Percentiles rank a stretch among this genome's conserved stretches.
Conservation (phyloP, 257 asterid species). For the Nicotiana benthamiana region DNA sequence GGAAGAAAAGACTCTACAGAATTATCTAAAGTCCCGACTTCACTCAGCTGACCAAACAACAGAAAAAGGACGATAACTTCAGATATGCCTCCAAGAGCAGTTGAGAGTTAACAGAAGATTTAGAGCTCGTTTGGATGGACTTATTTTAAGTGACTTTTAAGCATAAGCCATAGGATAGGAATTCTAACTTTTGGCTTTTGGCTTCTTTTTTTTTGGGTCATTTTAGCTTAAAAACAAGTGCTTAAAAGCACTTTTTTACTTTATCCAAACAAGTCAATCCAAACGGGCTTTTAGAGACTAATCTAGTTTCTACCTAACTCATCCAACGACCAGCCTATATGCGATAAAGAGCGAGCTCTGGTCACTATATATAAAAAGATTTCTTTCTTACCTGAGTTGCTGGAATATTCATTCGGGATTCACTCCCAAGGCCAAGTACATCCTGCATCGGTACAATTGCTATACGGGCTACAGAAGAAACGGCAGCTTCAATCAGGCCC, state of each 20-base stretch:
- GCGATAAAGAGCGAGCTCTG: not conserved
- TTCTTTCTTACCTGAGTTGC: slow-evolving; percentile 68
- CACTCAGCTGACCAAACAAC: not conserved
- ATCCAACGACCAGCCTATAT: not conserved
- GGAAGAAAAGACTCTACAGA: not conserved
- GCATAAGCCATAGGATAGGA: too few species aligned
- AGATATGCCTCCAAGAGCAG: not conserved
- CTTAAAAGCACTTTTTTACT: too few species aligned
- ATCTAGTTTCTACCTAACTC: not conserved
- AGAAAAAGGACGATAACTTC: not conserved
- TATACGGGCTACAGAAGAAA: slow-evolving; percentile 82
- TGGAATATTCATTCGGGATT: slow-evolving; percentile 91
- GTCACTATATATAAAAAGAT: not conserved
- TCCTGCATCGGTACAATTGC: slow-evolving; percentile 97
- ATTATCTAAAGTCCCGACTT: not conserved
- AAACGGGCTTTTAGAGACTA: not conserved
- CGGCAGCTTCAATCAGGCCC: slow-evolving; percentile 70
- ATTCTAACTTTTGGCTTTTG: too few species aligned
- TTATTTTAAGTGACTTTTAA: too few species aligned
- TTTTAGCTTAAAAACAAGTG: too few species aligned
- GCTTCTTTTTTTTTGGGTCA: too few species aligned
- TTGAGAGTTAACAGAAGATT: not conserved
- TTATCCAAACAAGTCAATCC: too few species aligned
- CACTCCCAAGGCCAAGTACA: slow-evolving; percentile 72
- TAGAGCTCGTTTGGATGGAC: too few species aligned